These are phyloP conservation scores for Nannizzia gypsea DNA, from an alignment of 2,329 filamentous ascomycete species.

Conservation along the genomic window DNA sequence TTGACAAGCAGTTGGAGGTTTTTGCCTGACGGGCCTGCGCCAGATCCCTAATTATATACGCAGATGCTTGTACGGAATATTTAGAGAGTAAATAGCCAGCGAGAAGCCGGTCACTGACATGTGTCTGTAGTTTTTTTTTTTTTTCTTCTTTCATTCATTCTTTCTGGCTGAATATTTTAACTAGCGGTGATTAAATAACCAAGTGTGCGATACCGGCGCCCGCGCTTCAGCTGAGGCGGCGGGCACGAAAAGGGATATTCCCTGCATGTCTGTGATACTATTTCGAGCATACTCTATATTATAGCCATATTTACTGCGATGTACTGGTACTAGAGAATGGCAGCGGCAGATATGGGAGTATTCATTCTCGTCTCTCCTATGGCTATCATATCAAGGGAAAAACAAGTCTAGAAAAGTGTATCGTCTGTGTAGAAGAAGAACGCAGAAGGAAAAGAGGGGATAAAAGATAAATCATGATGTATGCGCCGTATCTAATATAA, in stretches of 20 bases:
- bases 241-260: no score
- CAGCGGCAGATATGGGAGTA: neutral
- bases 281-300: no score
- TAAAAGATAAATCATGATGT: neutral
- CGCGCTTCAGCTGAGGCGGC: no score
- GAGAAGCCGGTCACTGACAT: neutral
- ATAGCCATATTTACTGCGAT: no score
- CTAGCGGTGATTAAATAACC: neutral
- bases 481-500: no score
- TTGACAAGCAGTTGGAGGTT: neutral
- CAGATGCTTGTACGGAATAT: no score
- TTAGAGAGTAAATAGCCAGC: no score
- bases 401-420: neutral
- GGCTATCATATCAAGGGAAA: neutral
- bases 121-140: neutral
- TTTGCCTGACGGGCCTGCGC: neutral
- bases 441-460: neutral
- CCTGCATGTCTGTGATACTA: no score
- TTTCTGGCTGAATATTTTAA: neutral
- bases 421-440: neutral
- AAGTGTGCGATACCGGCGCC: neutral
- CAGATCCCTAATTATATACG: neutral
- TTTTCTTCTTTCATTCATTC: neutral
- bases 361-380: neutral
- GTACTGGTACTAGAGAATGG: neutral